Evolutionary conservation across 2,329 filamentous ascomycete genomes (phyloP), one percentile per base, ranked within the genome.

Genomic region (Botrytis tulipae): DNA sequence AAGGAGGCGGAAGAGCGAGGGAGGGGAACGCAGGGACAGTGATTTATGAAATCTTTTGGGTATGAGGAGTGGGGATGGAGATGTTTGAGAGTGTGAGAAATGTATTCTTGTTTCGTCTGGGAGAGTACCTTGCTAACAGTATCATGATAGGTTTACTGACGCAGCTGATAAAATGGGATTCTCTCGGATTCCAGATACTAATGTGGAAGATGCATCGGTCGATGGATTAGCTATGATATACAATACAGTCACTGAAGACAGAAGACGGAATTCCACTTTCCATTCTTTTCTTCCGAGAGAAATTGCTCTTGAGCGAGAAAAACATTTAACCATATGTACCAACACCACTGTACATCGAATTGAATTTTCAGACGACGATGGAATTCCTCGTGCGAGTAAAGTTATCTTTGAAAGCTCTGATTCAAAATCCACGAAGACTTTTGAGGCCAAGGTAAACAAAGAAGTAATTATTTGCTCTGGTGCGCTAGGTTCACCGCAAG

Each of bases 151-250:
- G 1, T 46, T 72, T 57, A 14, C 18, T 22, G n/a, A 75, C 6
- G 22, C 59, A 61, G 22, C 63, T 42, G 48, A 40, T n/a, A 48
- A 63, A 25, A 60, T 61, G 59, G 72, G 72, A 14, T 70, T 75
- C 44, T 10, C 70, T 2, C 51, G 18, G 20, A 70, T 75, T 48
- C 20, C 51, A 2, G 74, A 75, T 42, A 42, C 40, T 20, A 71
- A 62, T 25, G 70, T 59, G 40, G n/a, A 59, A n/a, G 54, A 74
- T 32, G 70, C 61, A 54, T 61, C 65, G 10, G 29, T 29, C 18
- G 74, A 75, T 65, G 70, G 66, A 57, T 22, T 73, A n/a, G 61
- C 44, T 29, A 68, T 46, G 32, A 18, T 75, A n/a, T 71, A 75
- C 51, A 29, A 25, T 5, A 73, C 73, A 54, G 32, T 74, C 1